A percentile compares a stretch with the other conserved stretches of the same genome.
These are phyloP conservation scores for Penicillium coffeae DNA, from an alignment of 495 filamentous ascomycete species.

Conservation along the genomic window DNA sequence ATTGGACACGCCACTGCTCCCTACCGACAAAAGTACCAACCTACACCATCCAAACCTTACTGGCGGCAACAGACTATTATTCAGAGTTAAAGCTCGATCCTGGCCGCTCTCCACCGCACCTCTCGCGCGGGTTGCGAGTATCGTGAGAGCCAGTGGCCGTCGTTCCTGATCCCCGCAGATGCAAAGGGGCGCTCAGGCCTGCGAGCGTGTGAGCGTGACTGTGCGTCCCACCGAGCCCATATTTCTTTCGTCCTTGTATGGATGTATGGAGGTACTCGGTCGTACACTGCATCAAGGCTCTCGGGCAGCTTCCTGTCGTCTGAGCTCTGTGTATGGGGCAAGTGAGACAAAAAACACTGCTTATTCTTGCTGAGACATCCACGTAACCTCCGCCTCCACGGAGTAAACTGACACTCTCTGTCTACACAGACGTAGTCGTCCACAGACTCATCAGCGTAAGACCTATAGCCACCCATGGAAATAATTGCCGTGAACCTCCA, in stretches of 20 bases:
- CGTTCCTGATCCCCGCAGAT: constrained; percentile 29
- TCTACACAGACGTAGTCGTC: background rate
- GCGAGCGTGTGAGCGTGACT: constrained; percentile 19
- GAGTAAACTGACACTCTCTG: background rate
- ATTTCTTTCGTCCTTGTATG: no score
- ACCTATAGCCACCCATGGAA: background rate
- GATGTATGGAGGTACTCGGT: no score
- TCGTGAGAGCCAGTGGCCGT: constrained; percentile 31
- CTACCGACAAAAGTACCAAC: no score
- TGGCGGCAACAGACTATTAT: no score
- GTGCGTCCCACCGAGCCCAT: background rate
- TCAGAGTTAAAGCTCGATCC: no score
- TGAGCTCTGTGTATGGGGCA: no score
- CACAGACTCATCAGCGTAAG: background rate
- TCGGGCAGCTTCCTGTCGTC: no score
- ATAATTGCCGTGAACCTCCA: background rate
- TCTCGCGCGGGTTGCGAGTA: no score
- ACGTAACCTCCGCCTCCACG: background rate
- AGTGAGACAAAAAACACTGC: constrained; percentile 15
- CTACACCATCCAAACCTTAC: background rate
- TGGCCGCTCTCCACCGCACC: no score
- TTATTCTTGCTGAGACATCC: constrained; percentile 5
- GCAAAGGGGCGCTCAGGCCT: constrained; percentile 21
- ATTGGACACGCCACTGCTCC: constrained; percentile 3
- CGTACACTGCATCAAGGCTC: no score